Conservation (phyloP, 768 basidiomycete genomes). For the Suillus decipiens region DNA sequence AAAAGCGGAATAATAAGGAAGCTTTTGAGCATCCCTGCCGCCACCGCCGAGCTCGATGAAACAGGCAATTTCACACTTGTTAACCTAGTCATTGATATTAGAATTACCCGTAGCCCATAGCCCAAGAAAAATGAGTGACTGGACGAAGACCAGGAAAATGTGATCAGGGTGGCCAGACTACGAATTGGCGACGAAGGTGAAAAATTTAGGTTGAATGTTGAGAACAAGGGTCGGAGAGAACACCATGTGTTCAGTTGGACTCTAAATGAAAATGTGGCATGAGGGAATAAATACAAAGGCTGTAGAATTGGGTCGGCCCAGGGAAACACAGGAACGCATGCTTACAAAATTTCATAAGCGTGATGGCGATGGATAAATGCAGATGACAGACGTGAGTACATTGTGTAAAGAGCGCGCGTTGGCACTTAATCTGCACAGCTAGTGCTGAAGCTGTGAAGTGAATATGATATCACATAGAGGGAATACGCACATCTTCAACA, state of each 20-base stretch:
- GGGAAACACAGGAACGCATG: not conserved
- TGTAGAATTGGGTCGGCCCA: not conserved
- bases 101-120: slow-evolving; percentile 11
- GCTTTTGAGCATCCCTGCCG: slow-evolving; percentile 79
- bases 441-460: not conserved
- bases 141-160: not conserved
- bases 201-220: not conserved
- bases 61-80: slow-evolving; percentile 85
- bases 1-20: slow-evolving; percentile 53
- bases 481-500: not conserved
- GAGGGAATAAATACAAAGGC: not conserved
- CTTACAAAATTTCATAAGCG: not conserved
- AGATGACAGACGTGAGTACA: not conserved
- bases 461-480: not conserved
- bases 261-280: not conserved
- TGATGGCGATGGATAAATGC: not conserved
- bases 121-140: slow-evolving; percentile 38
- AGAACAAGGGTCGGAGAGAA: not conserved
- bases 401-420: not conserved
- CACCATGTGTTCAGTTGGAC: not conserved
- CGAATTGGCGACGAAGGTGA: not conserved
- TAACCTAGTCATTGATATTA: slow-evolving; percentile 54
- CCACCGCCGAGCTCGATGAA: slow-evolving; percentile 71
- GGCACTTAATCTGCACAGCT: not conserved
- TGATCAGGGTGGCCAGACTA: not conserved